A percentile compares a stretch with the other conserved stretches of the same genome.
These are phyloP conservation scores for Selenicereus undatus DNA, from an alignment of 148 eudicot genomes.

Conservation along the genomic window DNA sequence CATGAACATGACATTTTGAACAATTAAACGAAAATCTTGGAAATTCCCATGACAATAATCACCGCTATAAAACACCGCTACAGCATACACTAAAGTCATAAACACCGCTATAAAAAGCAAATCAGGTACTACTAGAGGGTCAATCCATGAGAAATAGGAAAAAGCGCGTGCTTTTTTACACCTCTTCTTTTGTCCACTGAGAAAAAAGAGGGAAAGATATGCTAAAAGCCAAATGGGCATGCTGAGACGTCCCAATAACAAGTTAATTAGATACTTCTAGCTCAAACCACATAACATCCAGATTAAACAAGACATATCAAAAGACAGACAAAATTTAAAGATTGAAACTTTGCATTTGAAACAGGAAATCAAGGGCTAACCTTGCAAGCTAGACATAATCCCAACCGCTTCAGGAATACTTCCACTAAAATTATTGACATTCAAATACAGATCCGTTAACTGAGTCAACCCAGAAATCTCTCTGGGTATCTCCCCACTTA, in stretches of 20 bases:
- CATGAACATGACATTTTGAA: not conserved
- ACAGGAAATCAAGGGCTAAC: constrained; percentile 28
- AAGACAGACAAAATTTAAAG: constrained; percentile 3
- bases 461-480: constrained; percentile 57
- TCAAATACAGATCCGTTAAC: constrained; percentile 75
- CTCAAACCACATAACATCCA: not conserved
- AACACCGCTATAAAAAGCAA: not conserved
- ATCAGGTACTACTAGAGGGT: not conserved
- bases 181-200: not conserved
- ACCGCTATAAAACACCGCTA: not conserved
- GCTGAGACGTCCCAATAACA: not conserved
- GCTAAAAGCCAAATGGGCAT: not conserved
- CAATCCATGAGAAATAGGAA: not conserved
- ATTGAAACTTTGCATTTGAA: constrained; percentile 21
- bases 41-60: not conserved
- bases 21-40: not conserved
- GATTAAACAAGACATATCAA: not conserved
- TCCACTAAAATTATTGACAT: constrained; percentile 74
- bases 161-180: not conserved
- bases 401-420: constrained; percentile 59
- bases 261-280: not conserved
- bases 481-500: constrained; percentile 59
- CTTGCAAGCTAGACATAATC: constrained; percentile 74
- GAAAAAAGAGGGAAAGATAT: not conserved
- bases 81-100: not conserved